A percentile compares a stretch with the other conserved stretches of the same genome.
Evolutionary conservation across 2,329 filamentous ascomycete genomes (phyloP).

Genomic region (Fusarium irregulare): DNA sequence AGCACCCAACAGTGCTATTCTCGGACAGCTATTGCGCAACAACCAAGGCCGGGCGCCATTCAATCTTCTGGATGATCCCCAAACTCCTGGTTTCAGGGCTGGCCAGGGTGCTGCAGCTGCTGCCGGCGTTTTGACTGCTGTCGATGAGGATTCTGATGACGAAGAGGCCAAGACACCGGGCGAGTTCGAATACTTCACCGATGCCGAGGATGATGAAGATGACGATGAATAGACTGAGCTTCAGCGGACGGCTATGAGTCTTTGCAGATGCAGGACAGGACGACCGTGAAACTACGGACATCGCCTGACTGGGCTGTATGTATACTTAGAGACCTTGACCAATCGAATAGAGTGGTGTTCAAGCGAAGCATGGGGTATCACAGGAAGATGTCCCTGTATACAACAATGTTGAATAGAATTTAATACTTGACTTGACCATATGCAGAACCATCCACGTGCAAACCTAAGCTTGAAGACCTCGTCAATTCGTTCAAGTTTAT

Average conservation of each 20-base stretch:
- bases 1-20: conserved; percentile 47
- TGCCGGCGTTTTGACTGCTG: conserved; percentile 83
- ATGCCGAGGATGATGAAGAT: conserved; percentile 60
- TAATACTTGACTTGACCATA: not conserved
- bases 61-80: conserved; percentile 44
- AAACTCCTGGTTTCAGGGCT: conserved; percentile 53
- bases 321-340: conserved; percentile 42
- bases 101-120: conserved; percentile 73
- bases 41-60: conserved; percentile 52
- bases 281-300: not conserved
- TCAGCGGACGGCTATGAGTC: not conserved
- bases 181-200: conserved; percentile 84
- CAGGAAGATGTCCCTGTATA: conserved; percentile 34
- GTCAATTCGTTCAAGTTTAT: not conserved
- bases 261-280: not conserved
- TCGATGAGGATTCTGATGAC: conserved; percentile 85
- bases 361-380: conserved; percentile 32
- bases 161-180: conserved; percentile 77
- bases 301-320: conserved; percentile 37
- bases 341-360: conserved; percentile 29
- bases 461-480: not conserved
- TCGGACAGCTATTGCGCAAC: conserved; percentile 58
- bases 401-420: conserved; percentile 33
- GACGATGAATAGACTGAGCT: conserved; percentile 31
- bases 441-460: not conserved